phyloP scores from a whole-genome alignment of 306 rosid genomes.

The Purshia tridentata region DNA sequence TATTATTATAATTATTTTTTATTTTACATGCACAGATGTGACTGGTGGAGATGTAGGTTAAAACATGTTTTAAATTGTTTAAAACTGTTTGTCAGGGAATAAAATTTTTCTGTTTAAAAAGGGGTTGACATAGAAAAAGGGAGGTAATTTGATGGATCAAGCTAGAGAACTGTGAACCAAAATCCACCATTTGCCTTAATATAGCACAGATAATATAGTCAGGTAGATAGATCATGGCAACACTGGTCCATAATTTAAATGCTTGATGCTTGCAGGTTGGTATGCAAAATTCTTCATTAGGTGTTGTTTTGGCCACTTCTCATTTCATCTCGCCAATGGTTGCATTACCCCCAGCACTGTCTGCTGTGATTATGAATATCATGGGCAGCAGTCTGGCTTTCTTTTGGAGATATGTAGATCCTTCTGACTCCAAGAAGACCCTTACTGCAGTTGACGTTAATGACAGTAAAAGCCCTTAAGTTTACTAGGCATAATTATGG shows the following conservation, averaged over 20 bases:
- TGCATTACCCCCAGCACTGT: conserved; percentile 39
- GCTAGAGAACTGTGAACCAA: too few species aligned
- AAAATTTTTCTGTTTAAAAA: too few species aligned
- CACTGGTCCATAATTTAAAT: background rate
- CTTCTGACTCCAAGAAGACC: conserved; percentile 15
- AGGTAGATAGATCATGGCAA: conserved; percentile 2
- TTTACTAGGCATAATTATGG: too few species aligned
- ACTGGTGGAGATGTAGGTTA: too few species aligned
- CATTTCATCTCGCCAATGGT: conserved; percentile 44
- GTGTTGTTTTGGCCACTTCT: conserved; percentile 43
- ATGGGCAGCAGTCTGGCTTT: conserved; percentile 44
- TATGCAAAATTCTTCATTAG: conserved; percentile 45
- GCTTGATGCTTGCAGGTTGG: conserved; percentile 34
- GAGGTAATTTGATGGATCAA: too few species aligned
- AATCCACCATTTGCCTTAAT: too few species aligned
- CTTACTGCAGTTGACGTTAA: background rate
- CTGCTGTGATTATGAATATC: conserved; percentile 48
- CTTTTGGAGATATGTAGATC: conserved; percentile 38
- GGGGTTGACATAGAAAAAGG: too few species aligned
- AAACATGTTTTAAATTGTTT: too few species aligned
- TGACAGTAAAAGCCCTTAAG: background rate
- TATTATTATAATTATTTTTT: too few species aligned
- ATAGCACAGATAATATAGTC: too few species aligned
- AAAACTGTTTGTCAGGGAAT: too few species aligned
- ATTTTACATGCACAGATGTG: too few species aligned